Evolutionary conservation across 108 stramenopile genomes (phyloP).

Genomic region (Stephanodiscus minutulus): DNA sequence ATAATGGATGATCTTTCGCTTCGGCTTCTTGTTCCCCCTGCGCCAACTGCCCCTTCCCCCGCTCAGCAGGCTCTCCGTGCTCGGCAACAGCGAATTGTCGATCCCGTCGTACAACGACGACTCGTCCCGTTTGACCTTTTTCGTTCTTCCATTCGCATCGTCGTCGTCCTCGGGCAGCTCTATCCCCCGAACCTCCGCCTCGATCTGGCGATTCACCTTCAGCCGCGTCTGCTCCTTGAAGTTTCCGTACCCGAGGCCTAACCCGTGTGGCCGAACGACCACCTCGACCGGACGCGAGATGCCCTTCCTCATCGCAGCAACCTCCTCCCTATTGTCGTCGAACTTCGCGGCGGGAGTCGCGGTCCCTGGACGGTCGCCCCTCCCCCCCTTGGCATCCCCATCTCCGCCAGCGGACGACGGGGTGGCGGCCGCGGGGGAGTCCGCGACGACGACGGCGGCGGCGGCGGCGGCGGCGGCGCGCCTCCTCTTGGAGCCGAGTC

Average conservation of each 20-base stretch:
- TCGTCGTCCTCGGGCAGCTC: conserved; percentile 36
- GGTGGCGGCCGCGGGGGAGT: background rate
- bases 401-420: conserved; percentile 14
- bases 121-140: conserved; percentile 23
- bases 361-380: too few relatives aligned
- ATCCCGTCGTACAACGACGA: conserved; percentile 29
- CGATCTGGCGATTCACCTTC: conserved; percentile 75
- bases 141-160: conserved; percentile 2
- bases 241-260: conserved; percentile 89
- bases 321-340: conserved; percentile 9
- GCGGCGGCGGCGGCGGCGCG: background rate
- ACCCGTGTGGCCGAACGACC: conserved; percentile 81
- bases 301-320: conserved; percentile 46
- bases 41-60: conserved; percentile 55
- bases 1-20: conserved; percentile 64
- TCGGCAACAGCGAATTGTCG: conserved; percentile 61
- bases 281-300: conserved; percentile 92
- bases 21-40: conserved; percentile 40
- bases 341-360: background rate
- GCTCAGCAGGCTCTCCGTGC: conserved; percentile 59
- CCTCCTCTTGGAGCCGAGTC: conserved; percentile 75
- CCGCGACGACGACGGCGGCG: background rate
- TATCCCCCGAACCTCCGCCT: conserved; percentile 78
- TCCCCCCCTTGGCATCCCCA: background rate
- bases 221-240: conserved; percentile 84